phyloP scores from a whole-genome alignment of 345 rosid genomes.

The Syzygium oleosum region DNA sequence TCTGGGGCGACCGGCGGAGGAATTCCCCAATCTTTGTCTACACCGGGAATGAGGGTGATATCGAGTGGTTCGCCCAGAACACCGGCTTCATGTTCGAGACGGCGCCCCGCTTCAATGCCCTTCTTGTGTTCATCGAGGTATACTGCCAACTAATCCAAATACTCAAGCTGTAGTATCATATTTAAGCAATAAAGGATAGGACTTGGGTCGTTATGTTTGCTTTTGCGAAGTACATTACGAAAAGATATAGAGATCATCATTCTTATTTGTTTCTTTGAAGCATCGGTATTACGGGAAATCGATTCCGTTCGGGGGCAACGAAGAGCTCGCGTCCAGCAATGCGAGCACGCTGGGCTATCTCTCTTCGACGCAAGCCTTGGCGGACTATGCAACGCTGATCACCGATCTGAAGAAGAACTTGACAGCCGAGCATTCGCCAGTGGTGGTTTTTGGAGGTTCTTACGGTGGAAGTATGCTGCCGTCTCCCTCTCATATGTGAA shows the following conservation, averaged over 20 bases:
- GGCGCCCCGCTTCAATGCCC: conserved; percentile 74
- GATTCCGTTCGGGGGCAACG: conserved; percentile 37
- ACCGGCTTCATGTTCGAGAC: conserved; percentile 66
- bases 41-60: conserved; percentile 74
- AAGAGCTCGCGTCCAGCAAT: conserved; percentile 32
- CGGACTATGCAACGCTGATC: conserved; percentile 60
- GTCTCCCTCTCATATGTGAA: neutral
- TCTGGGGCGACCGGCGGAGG: conserved; percentile 36
- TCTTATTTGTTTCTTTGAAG: conserved; percentile 20
- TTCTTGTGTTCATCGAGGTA: conserved; percentile 72
- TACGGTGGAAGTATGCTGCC: conserved; percentile 75
- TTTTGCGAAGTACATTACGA: neutral
- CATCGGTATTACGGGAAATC: conserved; percentile 75
- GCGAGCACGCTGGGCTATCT: conserved; percentile 57
- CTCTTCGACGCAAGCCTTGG: conserved; percentile 70
- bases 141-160: neutral
- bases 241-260: neutral
- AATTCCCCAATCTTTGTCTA: conserved; percentile 49
- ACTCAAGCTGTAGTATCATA: neutral
- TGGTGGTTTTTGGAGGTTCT: conserved; percentile 82
- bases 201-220: neutral
- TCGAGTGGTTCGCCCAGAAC: conserved; percentile 72
- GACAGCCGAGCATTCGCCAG: conserved; percentile 66
- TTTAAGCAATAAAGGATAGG: neutral
- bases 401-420: conserved; percentile 62